Evolutionary conservation across 2,329 filamentous ascomycete genomes (phyloP), one percentile per base, ranked within the genome.

Genomic region (Leptoxyphium fumago): DNA sequence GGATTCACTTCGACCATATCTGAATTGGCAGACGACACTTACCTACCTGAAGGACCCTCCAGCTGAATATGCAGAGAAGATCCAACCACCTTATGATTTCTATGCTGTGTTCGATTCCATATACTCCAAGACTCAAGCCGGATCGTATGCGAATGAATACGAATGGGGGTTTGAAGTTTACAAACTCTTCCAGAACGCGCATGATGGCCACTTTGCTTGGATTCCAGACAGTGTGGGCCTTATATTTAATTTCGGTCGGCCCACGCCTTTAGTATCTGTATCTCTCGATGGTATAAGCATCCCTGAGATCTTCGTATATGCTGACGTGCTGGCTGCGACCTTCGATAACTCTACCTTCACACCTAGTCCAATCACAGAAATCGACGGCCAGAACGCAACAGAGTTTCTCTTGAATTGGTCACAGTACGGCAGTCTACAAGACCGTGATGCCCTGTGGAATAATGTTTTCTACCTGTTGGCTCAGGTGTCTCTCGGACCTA

Each of bases 181-280:
- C 45, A 59, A 66, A 30, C 59, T 75, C 7, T 64, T 78, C 30
- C 66, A 67, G 18, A 65, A 64, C 1, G 72, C 74, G 2, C 77
- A 82, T 50, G 80, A 84, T 54, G 77, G 78, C 1, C 80, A 84
- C 53, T 77, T 80, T 42, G 61, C 65, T 2, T 77, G 71, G 53
- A 61, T 69, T 11, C 72, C 74, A 2, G 72, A 77, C 49, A 62
- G 70, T 4, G 65, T 78, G 11, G 68, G 66, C 38, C 66, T 55
- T 1, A 55, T 73, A 0, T 76, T 78, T 60, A 66, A 56, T 48
- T 80, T 54, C 52, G 67, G 64, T 6, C 64, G 72, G 8, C 61
- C 63, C 21, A 56, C 71, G 52, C 62, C 66, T 42, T 52, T 82
- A 1, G 74, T 80, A 0, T 80, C 77, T 0, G 67, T 80, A 7